A percentile compares a stretch with the other conserved stretches of the same genome.
Evolutionary conservation across 805 yeast genomes (phyloP).

Genomic region (Starmerella kuoi): DNA sequence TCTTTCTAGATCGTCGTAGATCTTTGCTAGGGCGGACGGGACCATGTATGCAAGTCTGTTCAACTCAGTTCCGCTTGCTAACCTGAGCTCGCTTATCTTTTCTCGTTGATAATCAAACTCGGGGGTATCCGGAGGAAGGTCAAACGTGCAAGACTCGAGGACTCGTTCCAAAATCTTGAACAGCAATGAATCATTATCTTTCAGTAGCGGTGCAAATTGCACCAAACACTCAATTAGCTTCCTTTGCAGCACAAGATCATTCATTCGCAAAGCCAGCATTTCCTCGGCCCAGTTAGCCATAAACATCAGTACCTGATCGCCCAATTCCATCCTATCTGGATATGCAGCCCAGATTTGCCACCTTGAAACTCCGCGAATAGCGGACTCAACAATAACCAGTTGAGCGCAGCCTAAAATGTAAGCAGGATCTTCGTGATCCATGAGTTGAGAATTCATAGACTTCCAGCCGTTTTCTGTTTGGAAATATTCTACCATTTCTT

Average conservation of each 20-base stretch:
- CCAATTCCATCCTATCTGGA: constrained; percentile 40
- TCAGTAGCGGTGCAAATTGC: constrained; percentile 81
- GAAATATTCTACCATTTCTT: constrained; percentile 59
- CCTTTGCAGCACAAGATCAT: constrained; percentile 69
- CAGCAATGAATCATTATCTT: constrained; percentile 59
- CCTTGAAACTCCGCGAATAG: constrained; percentile 81
- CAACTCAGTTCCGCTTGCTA: constrained; percentile 87
- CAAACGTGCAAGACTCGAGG: constrained; percentile 72
- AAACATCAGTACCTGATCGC: constrained; percentile 46
- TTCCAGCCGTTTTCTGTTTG: constrained; percentile 48
- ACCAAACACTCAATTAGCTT: constrained; percentile 86
- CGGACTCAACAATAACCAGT: constrained; percentile 74
- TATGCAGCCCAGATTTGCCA: constrained; percentile 88
- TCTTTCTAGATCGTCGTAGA: constrained; percentile 67
- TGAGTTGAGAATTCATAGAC: constrained; percentile 38
- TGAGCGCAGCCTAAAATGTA: constrained; percentile 69
- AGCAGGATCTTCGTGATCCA: constrained; percentile 34
- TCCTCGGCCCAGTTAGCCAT: constrained; percentile 47
- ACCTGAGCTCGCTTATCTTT: constrained; percentile 70
- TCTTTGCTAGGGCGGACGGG: constrained; percentile 78
- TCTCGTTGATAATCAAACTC: constrained; percentile 59
- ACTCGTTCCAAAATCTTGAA: constrained; percentile 77
- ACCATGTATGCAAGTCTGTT: constrained; percentile 87
- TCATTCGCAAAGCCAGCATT: constrained; percentile 58
- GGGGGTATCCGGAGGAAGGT: constrained; percentile 51